Evolutionary conservation across 345 rosid species (phyloP), one percentile per base, ranked within the genome.

Genomic region (Carallia pectinifolia): DNA sequence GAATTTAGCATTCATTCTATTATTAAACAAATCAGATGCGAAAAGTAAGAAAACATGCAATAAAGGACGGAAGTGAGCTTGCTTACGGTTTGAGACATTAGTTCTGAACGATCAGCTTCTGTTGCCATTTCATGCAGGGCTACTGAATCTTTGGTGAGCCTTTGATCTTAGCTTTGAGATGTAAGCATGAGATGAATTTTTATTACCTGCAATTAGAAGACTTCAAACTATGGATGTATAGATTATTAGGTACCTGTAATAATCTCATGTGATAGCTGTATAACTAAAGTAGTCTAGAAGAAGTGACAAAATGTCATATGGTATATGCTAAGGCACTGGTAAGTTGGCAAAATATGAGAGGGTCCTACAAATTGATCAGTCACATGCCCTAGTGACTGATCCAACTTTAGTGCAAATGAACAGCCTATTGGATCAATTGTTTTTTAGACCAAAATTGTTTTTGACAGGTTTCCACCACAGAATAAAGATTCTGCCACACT

Each of bases 81-180:
- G 23, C 84, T 54, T 81, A 89, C 96, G 89, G 38, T 62, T 64
- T 70, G 17, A 44, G 83, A 27, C 52, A 65, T 27, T 5, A 77
- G 58, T 79, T 85, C 88, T 67, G 73, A 73, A 62, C 65, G 74
- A 61, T 79, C 85, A 66, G 72, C 79, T 89, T 74, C 91, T 40
- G 91, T 82, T 59, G 85, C 90, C 97, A 89, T 88, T 69, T 82
- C 79, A 76, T 81, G 74, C 77, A 55, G 76, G 37, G 53, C 17
- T 18, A 15, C 29, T 8, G 53, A 62, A 58, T 30, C 40, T 9
- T 5, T 8, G 52, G 52, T 33, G 6, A 40, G 29, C 58, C 17
- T 47, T 23, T 68, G 73, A 68, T 72, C 66, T 29, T 18, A 66
- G 17, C 53, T 64, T 38, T 64, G 39, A 8, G 9, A 10, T 27